Base-by-base conservation (phyloP, 75 land plant species). In the Pinus taeda region DNA sequence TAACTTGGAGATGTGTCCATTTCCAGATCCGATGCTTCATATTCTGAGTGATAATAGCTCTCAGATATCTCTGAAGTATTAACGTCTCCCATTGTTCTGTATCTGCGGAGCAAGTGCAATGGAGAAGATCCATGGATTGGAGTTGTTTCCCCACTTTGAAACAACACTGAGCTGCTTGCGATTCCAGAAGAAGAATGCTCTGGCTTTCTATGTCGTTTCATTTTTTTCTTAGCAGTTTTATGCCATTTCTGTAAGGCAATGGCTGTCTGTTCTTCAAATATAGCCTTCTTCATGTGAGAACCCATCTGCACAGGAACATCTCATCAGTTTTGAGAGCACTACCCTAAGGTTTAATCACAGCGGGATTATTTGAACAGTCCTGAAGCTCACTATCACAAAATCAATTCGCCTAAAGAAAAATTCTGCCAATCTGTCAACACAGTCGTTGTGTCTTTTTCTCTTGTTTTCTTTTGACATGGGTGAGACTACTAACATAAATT, bases 221-320 rank as follows among this genome's bases (percentile, higher is more conserved):
- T 22, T 7, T 75, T 57, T 21, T 76, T 30, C 60, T 15, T 71
- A 20, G 79, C 79, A 36, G 3, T 49, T 37, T 58, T 17, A 37
- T 58, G 80, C 79, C 81, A 86, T 79, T 77, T 78, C 75, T 57
- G 24, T 71, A 86, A 57, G 57, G 74, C 76, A 61, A 78, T 76
- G 26, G 69, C 75, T n/a, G 65, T 79, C 26, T 79, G 85, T 45
- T 83, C 83, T 37, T 84, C 75, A 24, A 83, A 69, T 30, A 83
- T 57, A 18, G 81, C n/a, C 79, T 42, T 58, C 24, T 60, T 75
- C 42, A 58, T 21, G 61, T 57, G 71, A 17, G 79, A 76, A 21
- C 79, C 79, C 79, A 79, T 79, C 80, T 79, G 61, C 60, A 56
- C 57, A 74, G 12, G 1, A 21, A 29, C 18, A 24, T 53, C 20